Conservation (phyloP, 2,329 filamentous ascomycete genomes). For the Colletotrichum somersetense region DNA sequence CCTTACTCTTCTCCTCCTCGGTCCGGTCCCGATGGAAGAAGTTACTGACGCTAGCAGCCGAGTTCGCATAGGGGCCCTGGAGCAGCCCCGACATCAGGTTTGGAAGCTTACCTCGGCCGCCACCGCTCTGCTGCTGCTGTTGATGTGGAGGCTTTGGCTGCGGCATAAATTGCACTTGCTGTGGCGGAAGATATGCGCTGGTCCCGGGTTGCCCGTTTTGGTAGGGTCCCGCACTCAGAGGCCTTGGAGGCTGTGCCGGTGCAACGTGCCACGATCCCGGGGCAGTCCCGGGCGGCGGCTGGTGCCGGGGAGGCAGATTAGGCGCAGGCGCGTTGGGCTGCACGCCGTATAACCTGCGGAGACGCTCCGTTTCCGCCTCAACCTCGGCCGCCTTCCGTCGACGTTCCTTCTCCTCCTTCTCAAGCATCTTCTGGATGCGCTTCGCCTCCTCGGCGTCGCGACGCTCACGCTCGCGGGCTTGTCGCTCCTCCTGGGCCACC, state of each 20-base stretch:
- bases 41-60: conserved; percentile 59
- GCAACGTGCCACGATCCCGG: conserved; percentile 25
- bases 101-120: conserved; percentile 44
- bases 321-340: conserved; percentile 51
- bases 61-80: conserved; percentile 51
- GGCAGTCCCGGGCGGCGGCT: conserved; percentile 12
- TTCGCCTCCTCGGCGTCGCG: conserved; percentile 59
- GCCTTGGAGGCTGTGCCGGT: conserved; percentile 42
- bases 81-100: conserved; percentile 49
- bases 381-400: conserved; percentile 69
- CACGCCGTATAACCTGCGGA: conserved; percentile 77
- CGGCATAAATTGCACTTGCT: conserved; percentile 44
- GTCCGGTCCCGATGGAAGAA: conserved; percentile 56
- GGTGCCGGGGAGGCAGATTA: conserved; percentile 49
- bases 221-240: conserved; percentile 34
- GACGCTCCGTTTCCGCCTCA: conserved; percentile 85
- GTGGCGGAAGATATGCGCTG: conserved; percentile 43
- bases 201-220: conserved; percentile 27
- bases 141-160: conserved; percentile 42
- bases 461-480: conserved; percentile 68
- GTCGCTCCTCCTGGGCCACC: conserved; percentile 63
- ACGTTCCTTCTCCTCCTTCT: conserved; percentile 74
- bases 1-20: conserved; percentile 55
- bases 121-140: conserved; percentile 39
- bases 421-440: conserved; percentile 74